Percentiles rank a stretch among this genome's conserved stretches.
phyloP scores from a whole-genome alignment of 1,284 basidiomycete genomes.

The Malassezia equina region DNA sequence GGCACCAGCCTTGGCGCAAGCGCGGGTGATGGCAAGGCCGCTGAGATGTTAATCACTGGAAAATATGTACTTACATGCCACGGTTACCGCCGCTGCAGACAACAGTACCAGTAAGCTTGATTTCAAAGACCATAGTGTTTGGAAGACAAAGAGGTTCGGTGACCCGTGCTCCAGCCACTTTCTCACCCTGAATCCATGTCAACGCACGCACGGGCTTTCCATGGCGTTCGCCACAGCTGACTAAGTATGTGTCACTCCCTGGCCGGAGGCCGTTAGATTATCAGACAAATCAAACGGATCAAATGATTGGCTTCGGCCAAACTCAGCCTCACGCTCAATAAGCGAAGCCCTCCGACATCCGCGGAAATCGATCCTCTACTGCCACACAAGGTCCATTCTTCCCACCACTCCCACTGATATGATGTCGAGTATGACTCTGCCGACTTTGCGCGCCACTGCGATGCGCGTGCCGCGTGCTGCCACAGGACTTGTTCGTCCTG shows the following conservation, averaged over 20 bases:
- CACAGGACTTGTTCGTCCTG: background rate
- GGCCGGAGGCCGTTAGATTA: background rate
- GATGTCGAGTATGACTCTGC: background rate
- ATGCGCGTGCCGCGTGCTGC: conserved; percentile 4
- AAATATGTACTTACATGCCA: conserved; percentile 22
- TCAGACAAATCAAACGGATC: background rate
- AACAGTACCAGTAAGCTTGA: conserved; percentile 35
- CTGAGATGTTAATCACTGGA: background rate
- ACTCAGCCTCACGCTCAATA: background rate
- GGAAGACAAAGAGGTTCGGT: background rate
- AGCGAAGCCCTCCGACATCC: background rate
- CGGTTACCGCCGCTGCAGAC: conserved; percentile 54
- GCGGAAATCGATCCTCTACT: background rate
- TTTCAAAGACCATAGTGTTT: conserved; percentile 19
- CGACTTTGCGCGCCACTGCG: background rate
- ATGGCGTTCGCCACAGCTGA: background rate
- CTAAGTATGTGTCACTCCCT: background rate
- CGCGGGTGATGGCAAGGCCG: conserved; percentile 45
- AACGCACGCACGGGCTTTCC: background rate
- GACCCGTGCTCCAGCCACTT: background rate
- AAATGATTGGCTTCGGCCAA: background rate
- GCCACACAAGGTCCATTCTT: background rate
- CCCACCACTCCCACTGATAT: conserved; percentile 10
- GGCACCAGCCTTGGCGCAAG: conserved; percentile 43
- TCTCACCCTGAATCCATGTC: background rate